Conservation (phyloP, 192 early-diverging fungal species). For the Allomyces arbusculus region DNA sequence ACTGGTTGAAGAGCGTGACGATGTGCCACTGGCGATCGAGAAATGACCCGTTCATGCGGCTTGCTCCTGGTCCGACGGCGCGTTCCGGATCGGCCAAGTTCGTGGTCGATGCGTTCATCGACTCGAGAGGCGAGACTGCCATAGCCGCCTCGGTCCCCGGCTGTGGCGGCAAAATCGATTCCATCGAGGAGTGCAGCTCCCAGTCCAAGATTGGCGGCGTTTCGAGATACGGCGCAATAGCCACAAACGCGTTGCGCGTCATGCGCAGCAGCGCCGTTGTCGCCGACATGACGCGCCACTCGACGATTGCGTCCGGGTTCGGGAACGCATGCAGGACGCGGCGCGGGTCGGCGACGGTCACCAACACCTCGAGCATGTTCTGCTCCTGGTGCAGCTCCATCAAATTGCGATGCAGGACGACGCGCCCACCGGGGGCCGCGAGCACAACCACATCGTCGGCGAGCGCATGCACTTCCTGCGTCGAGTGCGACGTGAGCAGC, state of each 20-base stretch:
- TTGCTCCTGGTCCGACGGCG: not conserved
- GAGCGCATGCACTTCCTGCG: not conserved
- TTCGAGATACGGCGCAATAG: not conserved
- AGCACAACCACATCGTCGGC: not conserved
- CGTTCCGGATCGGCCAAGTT: not conserved
- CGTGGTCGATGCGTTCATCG: not conserved
- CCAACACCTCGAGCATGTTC: not conserved
- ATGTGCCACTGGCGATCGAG: not conserved
- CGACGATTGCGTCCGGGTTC: not conserved
- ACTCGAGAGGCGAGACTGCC: not conserved
- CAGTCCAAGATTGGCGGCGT: not conserved
- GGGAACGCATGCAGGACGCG: not conserved
- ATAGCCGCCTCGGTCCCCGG: not conserved
- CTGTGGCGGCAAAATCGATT: not conserved
- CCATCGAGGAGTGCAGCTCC: not conserved
- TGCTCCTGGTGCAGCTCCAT: not conserved
- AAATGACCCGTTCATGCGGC: too few species aligned
- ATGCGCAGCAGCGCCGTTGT: not conserved
- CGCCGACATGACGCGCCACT: not conserved
- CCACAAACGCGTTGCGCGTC: not conserved
- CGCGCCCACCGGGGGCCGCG: not conserved
- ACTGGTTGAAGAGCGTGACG: not conserved
- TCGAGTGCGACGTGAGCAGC: not conserved
- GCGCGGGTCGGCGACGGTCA: not conserved
- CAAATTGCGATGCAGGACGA: not conserved